A percentile compares a stretch with the other conserved stretches of the same genome.
Evolutionary conservation across 116 monocot genomes (phyloP).

Genomic region (Posidonia oceanica): DNA sequence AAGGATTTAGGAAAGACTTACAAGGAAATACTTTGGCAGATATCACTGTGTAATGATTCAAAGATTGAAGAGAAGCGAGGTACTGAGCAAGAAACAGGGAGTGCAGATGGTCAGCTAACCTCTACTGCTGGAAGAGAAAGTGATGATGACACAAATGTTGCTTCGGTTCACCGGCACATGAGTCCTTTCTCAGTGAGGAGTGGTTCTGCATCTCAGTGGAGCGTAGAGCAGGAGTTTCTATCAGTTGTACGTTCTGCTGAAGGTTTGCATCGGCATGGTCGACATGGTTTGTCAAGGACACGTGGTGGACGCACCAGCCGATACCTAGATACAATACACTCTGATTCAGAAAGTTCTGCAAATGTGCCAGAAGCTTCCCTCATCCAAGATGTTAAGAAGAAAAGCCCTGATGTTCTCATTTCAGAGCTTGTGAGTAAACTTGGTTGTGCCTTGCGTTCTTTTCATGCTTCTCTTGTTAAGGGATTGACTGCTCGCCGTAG

Average conservation of each 20-base stretch:
- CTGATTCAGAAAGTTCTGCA: conserved; percentile 37
- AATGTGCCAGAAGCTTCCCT: conserved; percentile 20
- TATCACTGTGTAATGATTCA: conserved; percentile 46
- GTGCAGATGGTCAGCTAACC: conserved; percentile 19
- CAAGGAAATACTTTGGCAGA: conserved; percentile 59
- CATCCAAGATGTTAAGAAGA: conserved; percentile 35
- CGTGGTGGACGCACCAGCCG: conserved; percentile 43
- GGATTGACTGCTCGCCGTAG: conserved; percentile 52
- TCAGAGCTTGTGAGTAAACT: conserved; percentile 46
- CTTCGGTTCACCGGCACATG: conserved; percentile 25
- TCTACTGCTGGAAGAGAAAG: conserved; percentile 39
- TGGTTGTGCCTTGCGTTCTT: conserved; percentile 29
- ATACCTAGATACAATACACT: conserved; percentile 32
- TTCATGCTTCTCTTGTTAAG: conserved; percentile 45
- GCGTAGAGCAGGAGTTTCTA: conserved; percentile 39
- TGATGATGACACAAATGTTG: conserved; percentile 41
- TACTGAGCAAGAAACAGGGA: conserved; percentile 25
- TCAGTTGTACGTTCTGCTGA: conserved; percentile 40
- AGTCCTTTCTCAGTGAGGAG: conserved; percentile 34
- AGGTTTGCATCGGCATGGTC: conserved; percentile 44
- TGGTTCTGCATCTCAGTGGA: conserved; percentile 34
- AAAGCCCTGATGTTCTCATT: conserved; percentile 35
- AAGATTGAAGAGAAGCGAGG: conserved; percentile 28
- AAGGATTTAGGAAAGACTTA: conserved; percentile 51
- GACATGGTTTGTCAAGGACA: conserved; percentile 50